Evolutionary conservation across 176 grass and related monocot genomes (phyloP), one percentile per base, ranked within the genome.

Genomic region (Olyra latifolia): DNA sequence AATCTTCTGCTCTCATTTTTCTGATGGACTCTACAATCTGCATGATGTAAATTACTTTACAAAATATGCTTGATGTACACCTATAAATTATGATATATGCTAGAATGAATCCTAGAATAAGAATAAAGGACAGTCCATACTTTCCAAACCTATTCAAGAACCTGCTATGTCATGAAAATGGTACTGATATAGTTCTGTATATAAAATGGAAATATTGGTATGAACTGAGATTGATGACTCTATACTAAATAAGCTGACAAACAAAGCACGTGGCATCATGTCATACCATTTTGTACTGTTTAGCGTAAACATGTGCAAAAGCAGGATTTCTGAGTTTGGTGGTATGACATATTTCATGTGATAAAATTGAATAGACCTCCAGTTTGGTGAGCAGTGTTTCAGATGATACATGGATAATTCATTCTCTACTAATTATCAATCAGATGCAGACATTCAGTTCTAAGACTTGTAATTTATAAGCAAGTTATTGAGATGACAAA

Each of bases 71-170:
- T 56, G 30, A 42, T 5, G 49, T 29, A 78, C 6, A n/a, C 57
- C 8, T 62, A 40, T 62, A n/a, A 68, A 80, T 39, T 38, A 64
- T 72, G 13, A 10, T 62, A 42, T 39, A 69, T 82, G n/a, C 74
- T 88, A 1, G 41, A 76, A 48, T 10, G 23, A 78, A 78, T 73
- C 39, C 27, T 72, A 25, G 64, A 72, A 64, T n/a, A 71, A 11
- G 50, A 42, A 32, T 50, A 10, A 68, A 71, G 45, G 27, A 76
- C 19, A 83, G 13, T 71, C 38, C 32, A 22, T 28, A 45, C 79
- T 82, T 76, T 43, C 67, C 5, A 53, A 76, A 58, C 54, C 28
- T 30, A 63, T 61, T 48, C 35, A 53, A 69, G 53, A 71, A 47
- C 7, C 17, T 46, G 50, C 38, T 81, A 74, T 47, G 22, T 58